phyloP scores from a whole-genome alignment of 768 basidiomycete species.

The Sutorius australiensis region DNA sequence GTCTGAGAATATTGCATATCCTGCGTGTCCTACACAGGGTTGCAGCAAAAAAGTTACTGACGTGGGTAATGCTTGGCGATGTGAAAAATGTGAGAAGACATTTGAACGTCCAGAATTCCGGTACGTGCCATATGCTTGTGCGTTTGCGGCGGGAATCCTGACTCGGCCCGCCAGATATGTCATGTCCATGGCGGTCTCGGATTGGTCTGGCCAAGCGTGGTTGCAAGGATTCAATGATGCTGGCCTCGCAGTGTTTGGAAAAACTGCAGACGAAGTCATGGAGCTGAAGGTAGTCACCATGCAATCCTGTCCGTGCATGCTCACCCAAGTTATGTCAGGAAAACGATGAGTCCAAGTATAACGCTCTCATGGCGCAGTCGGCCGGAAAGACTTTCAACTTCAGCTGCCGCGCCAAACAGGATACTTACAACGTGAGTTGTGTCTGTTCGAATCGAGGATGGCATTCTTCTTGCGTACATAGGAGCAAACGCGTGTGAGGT shows the following conservation, averaged over 20 bases:
- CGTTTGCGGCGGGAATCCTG: background rate
- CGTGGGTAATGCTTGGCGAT: slow-evolving; percentile 70
- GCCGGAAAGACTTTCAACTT: slow-evolving; percentile 76
- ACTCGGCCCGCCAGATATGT: slow-evolving; percentile 53
- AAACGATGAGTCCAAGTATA: slow-evolving; percentile 55
- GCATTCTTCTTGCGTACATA: slow-evolving; percentile 28
- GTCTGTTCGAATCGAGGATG: background rate
- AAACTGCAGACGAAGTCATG: slow-evolving; percentile 73
- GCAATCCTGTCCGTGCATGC: background rate
- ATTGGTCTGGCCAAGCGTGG: slow-evolving; percentile 88
- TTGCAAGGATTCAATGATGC: slow-evolving; percentile 94
- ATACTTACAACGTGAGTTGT: slow-evolving; percentile 72
- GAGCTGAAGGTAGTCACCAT: slow-evolving; percentile 54
- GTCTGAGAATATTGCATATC: slow-evolving; percentile 76
- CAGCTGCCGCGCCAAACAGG: slow-evolving; percentile 80
- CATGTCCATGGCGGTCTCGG: slow-evolving; percentile 82
- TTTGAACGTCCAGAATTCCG: slow-evolving; percentile 73
- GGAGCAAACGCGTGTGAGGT: slow-evolving; percentile 81
- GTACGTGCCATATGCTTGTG: slow-evolving; percentile 40
- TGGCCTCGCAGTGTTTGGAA: slow-evolving; percentile 71
- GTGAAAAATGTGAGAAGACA: slow-evolving; percentile 85
- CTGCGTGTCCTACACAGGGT: slow-evolving; percentile 74
- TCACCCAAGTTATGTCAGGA: slow-evolving; percentile 32
- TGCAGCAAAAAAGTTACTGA: slow-evolving; percentile 92
- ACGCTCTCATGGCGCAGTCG: slow-evolving; percentile 56